Conservation (phyloP, 192 early-diverging fungal species). For the Entomortierella lignicola region DNA sequence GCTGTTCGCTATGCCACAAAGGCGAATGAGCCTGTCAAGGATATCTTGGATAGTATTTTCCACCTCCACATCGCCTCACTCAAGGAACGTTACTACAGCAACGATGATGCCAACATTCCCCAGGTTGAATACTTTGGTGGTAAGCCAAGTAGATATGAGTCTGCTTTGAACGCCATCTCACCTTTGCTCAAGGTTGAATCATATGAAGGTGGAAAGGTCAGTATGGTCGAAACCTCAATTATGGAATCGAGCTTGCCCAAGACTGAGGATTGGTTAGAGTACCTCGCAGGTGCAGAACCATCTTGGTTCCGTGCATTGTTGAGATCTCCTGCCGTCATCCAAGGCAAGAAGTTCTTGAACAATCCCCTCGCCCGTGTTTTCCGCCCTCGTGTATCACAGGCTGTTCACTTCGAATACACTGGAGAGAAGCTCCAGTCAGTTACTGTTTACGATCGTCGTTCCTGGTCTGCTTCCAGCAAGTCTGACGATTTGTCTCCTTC, state of each 20-base stretch:
- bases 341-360: conserved; percentile 74
- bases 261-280: conserved; percentile 73
- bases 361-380: conserved; percentile 74
- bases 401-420: conserved; percentile 57
- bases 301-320: conserved; percentile 90
- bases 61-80: conserved; percentile 79
- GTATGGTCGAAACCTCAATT: conserved; percentile 65
- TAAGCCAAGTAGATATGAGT: conserved; percentile 38
- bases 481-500: conserved; percentile 59
- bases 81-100: conserved; percentile 76
- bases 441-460: conserved; percentile 63
- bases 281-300: conserved; percentile 76
- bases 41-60: conserved; percentile 89
- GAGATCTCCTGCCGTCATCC: conserved; percentile 80
- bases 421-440: conserved; percentile 56
- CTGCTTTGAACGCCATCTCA: conserved; percentile 35
- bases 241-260: conserved; percentile 65
- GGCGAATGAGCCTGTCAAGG: conserved; percentile 88
- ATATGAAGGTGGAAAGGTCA: conserved; percentile 59
- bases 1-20: conserved; percentile 78
- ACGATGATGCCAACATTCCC: conserved; percentile 72
- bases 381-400: conserved; percentile 70
- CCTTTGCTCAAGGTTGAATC: conserved; percentile 58
- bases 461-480: conserved; percentile 66
- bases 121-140: conserved; percentile 83